Evolutionary conservation across 2,329 filamentous ascomycete species (phyloP).

Genomic region (Annulohypoxylon truncatum): DNA sequence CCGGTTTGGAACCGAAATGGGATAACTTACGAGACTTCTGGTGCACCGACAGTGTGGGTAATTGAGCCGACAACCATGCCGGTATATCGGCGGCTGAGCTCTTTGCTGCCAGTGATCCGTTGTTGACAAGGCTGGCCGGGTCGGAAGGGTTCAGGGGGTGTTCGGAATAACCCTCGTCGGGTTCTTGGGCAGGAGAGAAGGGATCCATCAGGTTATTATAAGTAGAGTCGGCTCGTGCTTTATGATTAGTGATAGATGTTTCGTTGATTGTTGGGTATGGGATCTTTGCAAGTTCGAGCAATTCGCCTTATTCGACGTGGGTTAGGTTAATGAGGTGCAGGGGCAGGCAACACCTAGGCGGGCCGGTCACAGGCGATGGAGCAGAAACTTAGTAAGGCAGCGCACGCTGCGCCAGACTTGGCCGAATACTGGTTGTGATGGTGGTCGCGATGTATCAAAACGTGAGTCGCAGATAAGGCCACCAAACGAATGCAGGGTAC

Average conservation of each 20-base stretch:
- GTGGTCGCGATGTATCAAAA: conserved; percentile 33
- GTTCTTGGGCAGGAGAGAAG: conserved; percentile 65
- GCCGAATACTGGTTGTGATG: conserved; percentile 20
- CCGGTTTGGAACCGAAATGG: conserved; percentile 5
- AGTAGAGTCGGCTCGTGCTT: conserved; percentile 20
- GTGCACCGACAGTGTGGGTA: conserved; percentile 60
- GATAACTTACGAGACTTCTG: conserved; percentile 61
- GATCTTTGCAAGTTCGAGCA: conserved; percentile 6
- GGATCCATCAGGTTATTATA: conserved; percentile 54
- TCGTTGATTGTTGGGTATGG: conserved; percentile 5
- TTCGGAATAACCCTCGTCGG: conserved; percentile 91
- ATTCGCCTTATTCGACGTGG: conserved; percentile 15
- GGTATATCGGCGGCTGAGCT: conserved; percentile 59
- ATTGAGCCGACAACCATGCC: conserved; percentile 62
- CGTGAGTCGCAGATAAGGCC: conserved; percentile 24
- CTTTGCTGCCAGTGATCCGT: conserved; percentile 50
- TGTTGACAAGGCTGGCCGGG: conserved; percentile 48
- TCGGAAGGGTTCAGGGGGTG: conserved; percentile 67
- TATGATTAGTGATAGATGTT: conserved; percentile 21
- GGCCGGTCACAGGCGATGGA: conserved; percentile 2
- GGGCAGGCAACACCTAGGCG: conserved; percentile 4
- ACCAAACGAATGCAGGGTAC: conserved; percentile 7
- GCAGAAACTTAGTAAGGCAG: conserved; percentile 27
- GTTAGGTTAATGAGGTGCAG: conserved; percentile 19
- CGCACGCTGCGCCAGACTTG: conserved; percentile 21